Evolutionary conservation across 805 yeast species (phyloP).

Genomic region (Pichia pseudocactophila): DNA sequence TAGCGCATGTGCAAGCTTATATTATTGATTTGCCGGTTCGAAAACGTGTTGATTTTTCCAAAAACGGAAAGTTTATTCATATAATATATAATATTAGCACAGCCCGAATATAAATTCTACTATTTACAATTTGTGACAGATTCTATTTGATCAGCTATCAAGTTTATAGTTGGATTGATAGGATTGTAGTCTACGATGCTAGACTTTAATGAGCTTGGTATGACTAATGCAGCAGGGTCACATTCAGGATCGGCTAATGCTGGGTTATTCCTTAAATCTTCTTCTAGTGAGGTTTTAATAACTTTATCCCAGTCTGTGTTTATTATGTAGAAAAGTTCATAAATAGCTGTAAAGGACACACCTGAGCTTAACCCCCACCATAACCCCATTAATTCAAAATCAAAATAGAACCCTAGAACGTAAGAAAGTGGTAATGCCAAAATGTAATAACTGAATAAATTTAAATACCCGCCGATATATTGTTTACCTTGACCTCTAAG

Average conservation of each 20-base stretch:
- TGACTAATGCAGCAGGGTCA: neutral
- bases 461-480: constrained; percentile 37
- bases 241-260: neutral
- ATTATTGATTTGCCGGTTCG: too few species aligned
- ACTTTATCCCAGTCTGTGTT: constrained; percentile 7
- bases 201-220: neutral
- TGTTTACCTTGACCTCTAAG: constrained; percentile 45
- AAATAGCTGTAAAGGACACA: constrained; percentile 7
- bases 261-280: neutral
- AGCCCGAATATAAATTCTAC: too few species aligned
- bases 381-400: constrained; percentile 27
- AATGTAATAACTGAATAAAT: constrained; percentile 48
- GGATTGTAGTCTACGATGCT: neutral
- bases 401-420: constrained; percentile 38
- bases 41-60: too few species aligned
- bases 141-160: neutral
- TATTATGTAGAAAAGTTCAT: constrained; percentile 1
- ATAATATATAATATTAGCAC: too few species aligned
- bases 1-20: too few species aligned
- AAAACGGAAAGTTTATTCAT: too few species aligned
- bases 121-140: too few species aligned
- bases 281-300: neutral
- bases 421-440: constrained; percentile 57
- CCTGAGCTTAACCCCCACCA: constrained; percentile 17
- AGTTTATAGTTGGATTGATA: neutral